Base-by-base conservation (phyloP, 345 rosid species). In the Excoecaria agallocha region DNA sequence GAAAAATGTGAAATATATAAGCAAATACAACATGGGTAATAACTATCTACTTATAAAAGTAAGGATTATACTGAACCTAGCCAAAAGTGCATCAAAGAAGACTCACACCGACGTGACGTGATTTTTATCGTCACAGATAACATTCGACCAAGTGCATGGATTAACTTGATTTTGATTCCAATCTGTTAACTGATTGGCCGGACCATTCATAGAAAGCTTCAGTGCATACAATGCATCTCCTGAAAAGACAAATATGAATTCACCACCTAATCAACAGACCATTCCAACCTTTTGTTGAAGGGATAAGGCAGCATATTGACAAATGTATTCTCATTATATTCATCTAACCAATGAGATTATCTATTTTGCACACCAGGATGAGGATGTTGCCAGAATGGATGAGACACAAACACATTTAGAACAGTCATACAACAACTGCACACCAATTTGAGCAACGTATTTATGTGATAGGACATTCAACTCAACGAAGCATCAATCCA, bases 111-210 rank as follows among this genome's bases (percentile, higher is more conserved):
- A 95, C 74, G 75, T 50, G 69, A 95, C 98, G 69, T 75, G 77
- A 72, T 76, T 63, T 58, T 60, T 83, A 52, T 39, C 1, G 80
- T 90, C 92, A 77, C 98, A 93, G 46, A 70, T 83, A 25, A 95
- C 89, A 80, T 88, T 87, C 8, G 96, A 74, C 99, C 99, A 95
- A 70, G 98, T 91, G 86, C 98, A 93, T 38, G 98, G 98, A 64
- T 88, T 90, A 76, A 93, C 97, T 86, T 67, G 97, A 77, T 86
- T 83, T 80, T 73, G 94, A 69, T 89, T 93, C 98, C 99, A 95
- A 76, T 95, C 94, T 37, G 22, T 9, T 64, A 95, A 87, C 80
- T 88, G 92, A 80, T 58, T 63, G 20, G 16, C 61, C 25, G 86
- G 77, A 78, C 87, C 89, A 74, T 60, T 81, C 79, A 95, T 71